Conservation (phyloP, 768 basidiomycete species). For the Suillus luteus region DNA sequence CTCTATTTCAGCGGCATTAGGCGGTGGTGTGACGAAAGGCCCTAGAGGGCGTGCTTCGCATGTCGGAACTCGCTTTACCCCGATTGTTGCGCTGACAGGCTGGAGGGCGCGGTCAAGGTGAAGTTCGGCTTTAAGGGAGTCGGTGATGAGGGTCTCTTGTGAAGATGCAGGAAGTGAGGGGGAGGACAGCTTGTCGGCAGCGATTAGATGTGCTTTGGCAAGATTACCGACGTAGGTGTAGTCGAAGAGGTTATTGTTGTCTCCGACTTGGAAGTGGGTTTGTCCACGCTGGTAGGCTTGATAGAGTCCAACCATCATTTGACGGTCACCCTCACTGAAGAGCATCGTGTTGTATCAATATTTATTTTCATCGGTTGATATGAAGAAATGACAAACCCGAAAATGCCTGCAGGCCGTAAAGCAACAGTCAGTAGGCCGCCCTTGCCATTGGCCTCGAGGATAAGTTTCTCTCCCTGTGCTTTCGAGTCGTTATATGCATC, state of each 20-base stretch:
- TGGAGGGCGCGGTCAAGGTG: conserved; percentile 55
- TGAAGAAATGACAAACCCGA: conserved; percentile 62
- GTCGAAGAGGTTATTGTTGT: conserved; percentile 92
- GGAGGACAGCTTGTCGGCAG: conserved; percentile 80
- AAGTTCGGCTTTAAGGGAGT: conserved; percentile 36
- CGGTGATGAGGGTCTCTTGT: conserved; percentile 11
- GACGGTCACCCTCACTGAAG: conserved; percentile 85
- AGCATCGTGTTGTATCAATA: background rate
- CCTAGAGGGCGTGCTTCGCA: conserved; percentile 81
- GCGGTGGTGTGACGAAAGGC: conserved; percentile 67
- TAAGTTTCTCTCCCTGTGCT: conserved; percentile 80
- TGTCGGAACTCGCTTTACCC: conserved; percentile 71
- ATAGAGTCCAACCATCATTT: conserved; percentile 78
- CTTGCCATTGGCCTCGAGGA: conserved; percentile 85
- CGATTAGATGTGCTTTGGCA: conserved; percentile 90
- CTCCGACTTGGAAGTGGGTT: conserved; percentile 91
- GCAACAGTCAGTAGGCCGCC: conserved; percentile 86
- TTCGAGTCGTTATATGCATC: conserved; percentile 97
- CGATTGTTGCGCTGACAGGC: conserved; percentile 64
- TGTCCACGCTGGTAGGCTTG: conserved; percentile 79
- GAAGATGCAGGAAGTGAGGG: conserved; percentile 47
- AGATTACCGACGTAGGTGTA: conserved; percentile 98
- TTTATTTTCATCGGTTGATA: background rate
- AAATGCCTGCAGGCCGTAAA: conserved; percentile 91
- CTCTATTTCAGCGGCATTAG: conserved; percentile 57